A percentile compares a stretch with the other conserved stretches of the same genome.
phyloP scores from a whole-genome alignment of 2,329 filamentous ascomycete genomes.

The Scortechinia acanthostroma region DNA sequence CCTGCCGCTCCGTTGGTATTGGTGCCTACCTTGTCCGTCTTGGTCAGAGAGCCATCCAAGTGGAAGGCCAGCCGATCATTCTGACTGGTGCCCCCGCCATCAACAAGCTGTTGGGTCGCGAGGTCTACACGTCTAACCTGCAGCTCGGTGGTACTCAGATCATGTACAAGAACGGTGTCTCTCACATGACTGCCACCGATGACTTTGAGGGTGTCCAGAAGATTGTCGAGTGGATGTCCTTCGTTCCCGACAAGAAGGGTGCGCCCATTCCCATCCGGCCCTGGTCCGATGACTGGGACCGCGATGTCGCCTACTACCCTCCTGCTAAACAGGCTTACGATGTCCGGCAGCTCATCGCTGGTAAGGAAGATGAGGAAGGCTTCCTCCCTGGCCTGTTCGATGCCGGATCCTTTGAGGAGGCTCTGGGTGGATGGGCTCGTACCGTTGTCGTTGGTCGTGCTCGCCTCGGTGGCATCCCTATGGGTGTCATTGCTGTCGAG shows the following conservation, averaged over 20 bases:
- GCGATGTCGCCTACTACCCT: constrained; percentile 78
- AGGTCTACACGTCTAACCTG: constrained; percentile 97
- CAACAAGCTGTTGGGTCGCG: constrained; percentile 95
- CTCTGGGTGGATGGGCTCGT: constrained; percentile 91
- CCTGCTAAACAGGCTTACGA: constrained; percentile 82
- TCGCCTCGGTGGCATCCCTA: constrained; percentile 90
- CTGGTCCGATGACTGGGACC: constrained; percentile 81
- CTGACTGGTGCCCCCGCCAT: constrained; percentile 93
- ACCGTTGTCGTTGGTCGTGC: constrained; percentile 95
- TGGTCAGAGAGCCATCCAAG: constrained; percentile 95
- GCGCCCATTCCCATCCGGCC: constrained; percentile 88
- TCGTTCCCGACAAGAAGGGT: constrained; percentile 90
- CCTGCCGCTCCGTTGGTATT: constrained; percentile 96
- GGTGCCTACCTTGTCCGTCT: constrained; percentile 98
- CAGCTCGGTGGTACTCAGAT: constrained; percentile 99
- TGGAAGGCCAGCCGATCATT: constrained; percentile 97
- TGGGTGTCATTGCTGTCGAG: constrained; percentile 97
- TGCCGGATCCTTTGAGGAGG: constrained; percentile 91
- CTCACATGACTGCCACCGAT: constrained; percentile 94
- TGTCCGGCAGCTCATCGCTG: constrained; percentile 85
- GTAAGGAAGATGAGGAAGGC: constrained; percentile 76
- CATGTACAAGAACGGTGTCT: constrained; percentile 99
- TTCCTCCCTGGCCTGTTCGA: constrained; percentile 93
- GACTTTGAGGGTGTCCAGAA: constrained; percentile 97
- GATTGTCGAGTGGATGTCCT: constrained; percentile 97